Evolutionary conservation across 2,329 filamentous ascomycete species (phyloP).

Genomic region (Aaosphaeria arxii): DNA sequence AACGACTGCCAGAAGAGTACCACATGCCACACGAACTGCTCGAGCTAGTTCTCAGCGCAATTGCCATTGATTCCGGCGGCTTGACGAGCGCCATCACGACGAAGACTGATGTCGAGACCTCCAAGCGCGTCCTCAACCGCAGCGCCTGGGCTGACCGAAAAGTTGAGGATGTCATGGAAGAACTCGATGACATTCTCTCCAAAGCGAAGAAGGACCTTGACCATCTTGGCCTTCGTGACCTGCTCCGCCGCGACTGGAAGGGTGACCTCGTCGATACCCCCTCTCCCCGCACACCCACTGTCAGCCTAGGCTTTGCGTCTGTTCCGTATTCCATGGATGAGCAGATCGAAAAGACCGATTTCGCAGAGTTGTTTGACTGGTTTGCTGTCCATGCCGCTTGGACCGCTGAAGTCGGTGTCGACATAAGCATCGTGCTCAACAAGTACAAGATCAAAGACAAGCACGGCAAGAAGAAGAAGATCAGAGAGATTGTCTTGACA

Average conservation of each 20-base stretch:
- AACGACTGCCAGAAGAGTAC: slow-evolving; percentile 43
- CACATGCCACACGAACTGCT: slow-evolving; percentile 49
- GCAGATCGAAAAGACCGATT: slow-evolving; percentile 47
- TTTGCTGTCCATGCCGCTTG: slow-evolving; percentile 49
- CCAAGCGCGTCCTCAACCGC: slow-evolving; percentile 40
- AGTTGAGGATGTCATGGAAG: slow-evolving; percentile 42
- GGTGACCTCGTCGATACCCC: slow-evolving; percentile 47
- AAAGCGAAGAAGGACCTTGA: slow-evolving; percentile 45
- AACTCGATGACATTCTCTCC: slow-evolving; percentile 40
- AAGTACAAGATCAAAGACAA: slow-evolving; percentile 44
- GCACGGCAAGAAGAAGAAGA: slow-evolving; percentile 43
- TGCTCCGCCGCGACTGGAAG: slow-evolving; percentile 49
- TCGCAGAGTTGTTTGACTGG: slow-evolving; percentile 48
- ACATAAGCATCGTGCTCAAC: slow-evolving; percentile 45
- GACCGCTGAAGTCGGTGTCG: slow-evolving; percentile 45
- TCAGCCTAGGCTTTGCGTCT: slow-evolving; percentile 46
- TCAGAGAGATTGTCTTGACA: slow-evolving; percentile 46
- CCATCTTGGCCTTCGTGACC: slow-evolving; percentile 41
- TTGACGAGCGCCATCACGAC: slow-evolving; percentile 36
- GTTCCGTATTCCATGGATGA: slow-evolving; percentile 47
- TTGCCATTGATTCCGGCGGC: slow-evolving; percentile 47
- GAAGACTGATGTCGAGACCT: slow-evolving; percentile 37
- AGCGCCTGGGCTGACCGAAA: slow-evolving; percentile 42
- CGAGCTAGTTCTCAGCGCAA: slow-evolving; percentile 47
- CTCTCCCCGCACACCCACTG: slow-evolving; percentile 45